A percentile compares a stretch with the other conserved stretches of the same genome.
Evolutionary conservation across 1,284 basidiomycete species (phyloP).

Genomic region (Puccinia novopanici): DNA sequence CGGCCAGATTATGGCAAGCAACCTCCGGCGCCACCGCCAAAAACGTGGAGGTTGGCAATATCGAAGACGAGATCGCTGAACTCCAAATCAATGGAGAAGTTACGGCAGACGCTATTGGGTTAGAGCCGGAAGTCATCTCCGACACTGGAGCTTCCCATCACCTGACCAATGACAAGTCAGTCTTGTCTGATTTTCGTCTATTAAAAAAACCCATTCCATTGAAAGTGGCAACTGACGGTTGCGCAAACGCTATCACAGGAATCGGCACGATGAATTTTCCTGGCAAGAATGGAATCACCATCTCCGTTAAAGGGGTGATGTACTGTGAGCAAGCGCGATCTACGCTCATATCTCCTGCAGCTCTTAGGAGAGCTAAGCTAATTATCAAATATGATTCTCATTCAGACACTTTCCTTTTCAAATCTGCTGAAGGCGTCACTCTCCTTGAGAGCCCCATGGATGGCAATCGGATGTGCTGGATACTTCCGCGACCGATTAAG

Average conservation of each 20-base stretch:
- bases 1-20: neutral
- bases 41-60: neutral
- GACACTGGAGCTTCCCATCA: constrained; percentile 2
- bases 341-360: constrained; percentile 2
- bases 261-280: constrained; percentile 14
- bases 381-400: neutral
- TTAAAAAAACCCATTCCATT: constrained; percentile 9
- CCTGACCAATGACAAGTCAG: neutral
- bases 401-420: neutral
- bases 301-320: constrained; percentile 8
- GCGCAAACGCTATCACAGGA: no score
- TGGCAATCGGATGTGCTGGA: neutral
- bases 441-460: neutral
- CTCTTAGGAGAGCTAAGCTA: neutral
- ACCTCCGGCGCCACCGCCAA: neutral
- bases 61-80: neutral
- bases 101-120: neutral
- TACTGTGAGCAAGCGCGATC: constrained; percentile 12
- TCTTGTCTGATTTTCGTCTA: neutral
- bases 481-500: neutral
- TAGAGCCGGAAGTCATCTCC: neutral
- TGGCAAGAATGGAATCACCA: constrained; percentile 6
- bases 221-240: constrained; percentile 23
- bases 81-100: neutral
- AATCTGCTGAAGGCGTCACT: neutral